phyloP scores from a whole-genome alignment of 805 yeast genomes.

The Vanderwaltozyma yarrowii region DNA sequence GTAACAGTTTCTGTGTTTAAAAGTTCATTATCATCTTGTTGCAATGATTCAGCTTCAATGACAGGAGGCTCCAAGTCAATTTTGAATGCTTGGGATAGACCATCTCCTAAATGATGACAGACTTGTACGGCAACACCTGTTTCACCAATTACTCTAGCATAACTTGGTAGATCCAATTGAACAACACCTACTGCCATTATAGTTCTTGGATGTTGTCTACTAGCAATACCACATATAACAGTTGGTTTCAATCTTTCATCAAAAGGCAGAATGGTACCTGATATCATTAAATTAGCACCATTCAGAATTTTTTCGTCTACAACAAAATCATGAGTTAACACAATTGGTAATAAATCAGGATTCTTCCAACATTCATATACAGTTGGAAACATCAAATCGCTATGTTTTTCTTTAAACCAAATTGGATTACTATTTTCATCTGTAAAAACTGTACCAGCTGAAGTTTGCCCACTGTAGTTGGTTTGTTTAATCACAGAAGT shows the following conservation, averaged over 20 bases:
- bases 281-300: conserved; percentile 78
- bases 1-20: too few relatives aligned
- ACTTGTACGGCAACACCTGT: conserved; percentile 73
- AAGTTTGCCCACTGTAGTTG: conserved; percentile 43
- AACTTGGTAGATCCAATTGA: conserved; percentile 39
- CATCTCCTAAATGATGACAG: conserved; percentile 60
- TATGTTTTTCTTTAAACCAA: conserved; percentile 58
- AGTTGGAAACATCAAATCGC: conserved; percentile 51
- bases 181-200: conserved; percentile 61
- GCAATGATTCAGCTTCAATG: conserved; percentile 2
- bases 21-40: too few relatives aligned
- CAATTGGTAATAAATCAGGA: conserved; percentile 55
- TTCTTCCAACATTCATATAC: conserved; percentile 61
- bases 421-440: conserved; percentile 57
- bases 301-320: conserved; percentile 47
- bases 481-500: conserved; percentile 43
- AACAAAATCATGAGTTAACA: conserved; percentile 66
- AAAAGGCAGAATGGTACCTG: conserved; percentile 55
- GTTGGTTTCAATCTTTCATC: conserved; percentile 42
- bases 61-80: conserved; percentile 36
- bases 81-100: conserved; percentile 43
- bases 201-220: conserved; percentile 47
- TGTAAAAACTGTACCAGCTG: conserved; percentile 55
- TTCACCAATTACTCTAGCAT: conserved; percentile 43
- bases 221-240: conserved; percentile 60